Conservation (phyloP, 192 early-diverging fungal species). For the Coemansia sp. region DNA sequence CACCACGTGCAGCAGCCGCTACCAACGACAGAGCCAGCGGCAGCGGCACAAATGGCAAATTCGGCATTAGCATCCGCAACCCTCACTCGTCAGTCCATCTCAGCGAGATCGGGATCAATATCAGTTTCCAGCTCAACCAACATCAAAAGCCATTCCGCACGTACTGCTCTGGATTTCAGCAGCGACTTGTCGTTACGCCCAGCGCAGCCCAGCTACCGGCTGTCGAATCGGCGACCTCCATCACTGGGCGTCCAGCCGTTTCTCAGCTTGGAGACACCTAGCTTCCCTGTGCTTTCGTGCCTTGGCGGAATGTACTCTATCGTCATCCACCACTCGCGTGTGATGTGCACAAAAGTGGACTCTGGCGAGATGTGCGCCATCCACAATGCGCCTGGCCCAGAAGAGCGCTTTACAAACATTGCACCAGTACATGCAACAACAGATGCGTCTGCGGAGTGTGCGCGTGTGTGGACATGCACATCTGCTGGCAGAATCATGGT, state of each 20-base stretch:
- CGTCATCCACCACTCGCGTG: conserved; percentile 40
- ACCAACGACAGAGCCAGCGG: background rate
- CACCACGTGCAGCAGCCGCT: background rate
- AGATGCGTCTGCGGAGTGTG: conserved; percentile 30
- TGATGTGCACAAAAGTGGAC: conserved; percentile 50
- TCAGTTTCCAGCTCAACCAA: conserved; percentile 5
- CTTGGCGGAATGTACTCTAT: conserved; percentile 39
- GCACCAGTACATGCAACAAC: conserved; percentile 32
- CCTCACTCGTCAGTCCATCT: conserved; percentile 5
- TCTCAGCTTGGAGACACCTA: conserved; percentile 29
- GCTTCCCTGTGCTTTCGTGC: conserved; percentile 23
- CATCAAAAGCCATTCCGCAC: conserved; percentile 20
- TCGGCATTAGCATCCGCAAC: background rate
- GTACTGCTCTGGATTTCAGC: conserved; percentile 40
- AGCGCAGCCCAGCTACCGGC: conserved; percentile 19
- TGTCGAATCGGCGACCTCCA: conserved; percentile 39
- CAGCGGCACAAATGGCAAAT: background rate
- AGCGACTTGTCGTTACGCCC: conserved; percentile 34
- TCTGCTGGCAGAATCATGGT: conserved; percentile 41
- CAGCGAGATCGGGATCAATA: conserved; percentile 5
- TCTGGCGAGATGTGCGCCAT: conserved; percentile 50
- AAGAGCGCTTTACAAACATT: conserved; percentile 50
- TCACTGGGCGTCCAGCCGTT: conserved; percentile 40
- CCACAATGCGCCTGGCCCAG: conserved; percentile 47
- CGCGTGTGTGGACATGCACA: conserved; percentile 42